A percentile compares a stretch with the other conserved stretches of the same genome.
Evolutionary conservation across 495 filamentous ascomycete genomes (phyloP).

Genomic region (Elasticomyces elasticus): DNA sequence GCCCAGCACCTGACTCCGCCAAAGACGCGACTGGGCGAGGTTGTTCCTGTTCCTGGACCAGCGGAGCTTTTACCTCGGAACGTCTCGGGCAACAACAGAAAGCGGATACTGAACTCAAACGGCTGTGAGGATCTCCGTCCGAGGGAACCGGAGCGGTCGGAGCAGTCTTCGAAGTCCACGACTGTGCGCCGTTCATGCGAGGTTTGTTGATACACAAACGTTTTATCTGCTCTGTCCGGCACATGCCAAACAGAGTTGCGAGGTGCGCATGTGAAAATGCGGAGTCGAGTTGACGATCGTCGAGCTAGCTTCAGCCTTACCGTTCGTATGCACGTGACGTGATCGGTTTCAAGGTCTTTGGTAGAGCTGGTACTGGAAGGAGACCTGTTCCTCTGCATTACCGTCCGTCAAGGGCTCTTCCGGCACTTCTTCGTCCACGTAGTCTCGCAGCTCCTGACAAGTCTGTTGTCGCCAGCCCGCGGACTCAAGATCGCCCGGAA

Average conservation of each 20-base stretch:
- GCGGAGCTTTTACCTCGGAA: conserved; percentile 21
- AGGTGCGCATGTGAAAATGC: conserved; percentile 3
- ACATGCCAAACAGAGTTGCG: neutral
- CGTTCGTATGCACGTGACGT: neutral
- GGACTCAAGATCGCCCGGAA: conserved; percentile 49
- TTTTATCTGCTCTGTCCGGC: neutral
- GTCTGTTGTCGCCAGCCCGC: conserved; percentile 41
- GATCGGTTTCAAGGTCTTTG: conserved; percentile 42
- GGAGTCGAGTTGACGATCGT: neutral
- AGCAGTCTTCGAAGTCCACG: too few species aligned
- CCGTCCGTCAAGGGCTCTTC: conserved; percentile 40
- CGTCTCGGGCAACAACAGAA: conserved; percentile 2
- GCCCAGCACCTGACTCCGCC: neutral
- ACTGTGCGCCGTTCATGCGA: too few species aligned
- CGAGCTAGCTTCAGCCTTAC: neutral
- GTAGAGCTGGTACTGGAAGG: conserved; percentile 47
- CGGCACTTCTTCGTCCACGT: conserved; percentile 49
- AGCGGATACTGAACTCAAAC: too few species aligned
- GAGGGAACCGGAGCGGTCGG: too few species aligned
- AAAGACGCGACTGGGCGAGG: conserved; percentile 8
- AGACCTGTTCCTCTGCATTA: conserved; percentile 34
- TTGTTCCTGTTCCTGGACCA: conserved; percentile 19
- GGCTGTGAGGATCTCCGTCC: too few species aligned
- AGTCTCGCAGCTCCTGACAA: conserved; percentile 44
- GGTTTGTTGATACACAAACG: too few species aligned